A percentile compares a stretch with the other conserved stretches of the same genome.
Conservation (phyloP, 2,329 filamentous ascomycete genomes). For the Cladobotryum mycophilum region DNA sequence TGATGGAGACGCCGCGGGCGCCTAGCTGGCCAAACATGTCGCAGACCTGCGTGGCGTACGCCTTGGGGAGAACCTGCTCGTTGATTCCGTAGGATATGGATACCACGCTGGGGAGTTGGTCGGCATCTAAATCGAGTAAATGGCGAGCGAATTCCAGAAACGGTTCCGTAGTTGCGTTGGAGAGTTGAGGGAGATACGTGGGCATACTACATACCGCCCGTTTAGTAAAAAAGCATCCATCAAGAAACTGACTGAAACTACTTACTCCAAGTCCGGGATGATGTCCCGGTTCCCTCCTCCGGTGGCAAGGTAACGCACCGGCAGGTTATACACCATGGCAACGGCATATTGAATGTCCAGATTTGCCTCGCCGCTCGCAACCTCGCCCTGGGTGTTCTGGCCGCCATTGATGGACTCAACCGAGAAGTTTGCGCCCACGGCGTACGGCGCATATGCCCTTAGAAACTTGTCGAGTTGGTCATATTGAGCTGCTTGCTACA, state of each 20-base stretch:
- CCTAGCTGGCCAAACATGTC: constrained; percentile 59
- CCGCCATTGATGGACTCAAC: constrained; percentile 53
- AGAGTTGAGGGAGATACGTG: constrained; percentile 15
- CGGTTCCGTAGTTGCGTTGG: constrained; percentile 51
- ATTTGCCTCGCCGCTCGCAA: constrained; percentile 29
- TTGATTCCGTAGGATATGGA: constrained; percentile 66
- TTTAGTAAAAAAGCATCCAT: background rate
- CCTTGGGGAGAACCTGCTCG: constrained; percentile 55
- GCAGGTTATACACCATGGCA: constrained; percentile 27
- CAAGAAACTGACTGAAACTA: background rate
- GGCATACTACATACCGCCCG: constrained; percentile 14
- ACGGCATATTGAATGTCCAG: constrained; percentile 33
- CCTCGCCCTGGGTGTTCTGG: constrained; percentile 39
- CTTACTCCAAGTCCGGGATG: constrained; percentile 30
- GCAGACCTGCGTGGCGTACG: constrained; percentile 47
- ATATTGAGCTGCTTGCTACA: constrained; percentile 44
- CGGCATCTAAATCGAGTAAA: constrained; percentile 47
- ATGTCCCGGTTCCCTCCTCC: constrained; percentile 27
- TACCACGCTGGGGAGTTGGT: constrained; percentile 55
- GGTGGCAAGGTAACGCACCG: constrained; percentile 27
- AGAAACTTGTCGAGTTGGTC: constrained; percentile 53
- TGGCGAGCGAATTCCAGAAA: constrained; percentile 59
- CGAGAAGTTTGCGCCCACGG: constrained; percentile 49
- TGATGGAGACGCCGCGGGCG: constrained; percentile 59
- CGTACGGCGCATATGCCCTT: constrained; percentile 44